Evolutionary conservation across 2,329 filamentous ascomycete species (phyloP).

Genomic region (Coniochaeta hoffmannii): DNA sequence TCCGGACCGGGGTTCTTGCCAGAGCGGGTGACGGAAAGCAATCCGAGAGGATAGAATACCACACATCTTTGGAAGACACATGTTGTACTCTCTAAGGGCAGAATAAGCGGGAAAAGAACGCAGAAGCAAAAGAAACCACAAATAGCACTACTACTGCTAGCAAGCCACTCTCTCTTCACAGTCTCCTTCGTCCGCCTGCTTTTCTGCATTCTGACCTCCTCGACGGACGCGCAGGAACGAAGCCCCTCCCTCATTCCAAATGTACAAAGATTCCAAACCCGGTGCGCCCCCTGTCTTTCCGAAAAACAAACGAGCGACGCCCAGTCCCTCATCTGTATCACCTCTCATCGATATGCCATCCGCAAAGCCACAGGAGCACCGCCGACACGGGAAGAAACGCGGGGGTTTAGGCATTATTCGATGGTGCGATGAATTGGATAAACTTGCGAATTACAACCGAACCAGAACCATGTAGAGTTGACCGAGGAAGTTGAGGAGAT

Average conservation of each 20-base stretch:
- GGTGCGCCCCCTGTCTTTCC: constrained; percentile 23
- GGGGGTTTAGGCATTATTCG: constrained; percentile 44
- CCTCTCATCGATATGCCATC: not conserved
- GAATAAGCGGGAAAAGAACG: not conserved
- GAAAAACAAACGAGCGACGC: constrained; percentile 21
- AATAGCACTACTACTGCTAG: not conserved
- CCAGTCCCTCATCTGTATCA: constrained; percentile 11
- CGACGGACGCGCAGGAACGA: not conserved
- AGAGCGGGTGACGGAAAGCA: not conserved
- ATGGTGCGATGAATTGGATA: constrained; percentile 40
- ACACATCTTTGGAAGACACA: not conserved
- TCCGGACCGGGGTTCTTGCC: no score
- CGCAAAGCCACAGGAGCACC: constrained; percentile 2
- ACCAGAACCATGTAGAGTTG: constrained; percentile 36
- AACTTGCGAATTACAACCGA: constrained; percentile 53
- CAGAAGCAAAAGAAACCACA: not conserved
- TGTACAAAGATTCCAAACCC: constrained; percentile 26
- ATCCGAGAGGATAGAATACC: not conserved
- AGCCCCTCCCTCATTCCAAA: constrained; percentile 13
- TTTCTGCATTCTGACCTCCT: not conserved
- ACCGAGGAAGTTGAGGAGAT: constrained; percentile 16
- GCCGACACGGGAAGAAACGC: constrained; percentile 14
- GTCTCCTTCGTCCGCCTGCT: not conserved
- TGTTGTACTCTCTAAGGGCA: not conserved
- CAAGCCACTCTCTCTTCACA: not conserved